Evolutionary conservation across 139 green algal species (phyloP).

Genomic region (Closterium sp.): DNA sequence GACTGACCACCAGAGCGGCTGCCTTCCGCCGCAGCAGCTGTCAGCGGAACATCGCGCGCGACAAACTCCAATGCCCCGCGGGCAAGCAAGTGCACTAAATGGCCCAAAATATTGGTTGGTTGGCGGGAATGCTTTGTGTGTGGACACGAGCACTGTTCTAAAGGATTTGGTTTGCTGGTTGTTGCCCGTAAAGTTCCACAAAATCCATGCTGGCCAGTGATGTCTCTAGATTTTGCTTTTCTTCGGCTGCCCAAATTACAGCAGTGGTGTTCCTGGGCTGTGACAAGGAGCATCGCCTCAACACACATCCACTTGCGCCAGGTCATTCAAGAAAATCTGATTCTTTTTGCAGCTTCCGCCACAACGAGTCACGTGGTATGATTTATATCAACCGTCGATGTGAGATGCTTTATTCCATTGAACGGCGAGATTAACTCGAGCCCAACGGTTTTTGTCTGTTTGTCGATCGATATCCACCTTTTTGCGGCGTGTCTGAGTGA

Average conservation of each 20-base stretch:
- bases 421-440: not conserved
- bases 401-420: not conserved
- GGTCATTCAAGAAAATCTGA: not conserved
- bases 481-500: not conserved
- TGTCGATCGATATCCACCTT: not conserved
- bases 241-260: not conserved
- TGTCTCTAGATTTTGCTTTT: not conserved
- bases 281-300: too few species aligned
- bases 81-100: not conserved
- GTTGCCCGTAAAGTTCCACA: not conserved
- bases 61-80: not conserved
- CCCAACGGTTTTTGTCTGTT: not conserved
- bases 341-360: not conserved
- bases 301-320: not conserved
- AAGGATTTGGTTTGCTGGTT: not conserved
- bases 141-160: not conserved
- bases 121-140: not conserved
- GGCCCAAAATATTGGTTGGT: not conserved
- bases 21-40: not conserved
- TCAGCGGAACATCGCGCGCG: not conserved
- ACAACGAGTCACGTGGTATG: not conserved
- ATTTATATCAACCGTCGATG: not conserved
- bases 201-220: not conserved
- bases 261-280: too few species aligned
- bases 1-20: too few species aligned